Percentiles rank a stretch among this genome's conserved stretches.
Conservation (phyloP, 345 rosid genomes). For the Xanthoceras sorbifolium region DNA sequence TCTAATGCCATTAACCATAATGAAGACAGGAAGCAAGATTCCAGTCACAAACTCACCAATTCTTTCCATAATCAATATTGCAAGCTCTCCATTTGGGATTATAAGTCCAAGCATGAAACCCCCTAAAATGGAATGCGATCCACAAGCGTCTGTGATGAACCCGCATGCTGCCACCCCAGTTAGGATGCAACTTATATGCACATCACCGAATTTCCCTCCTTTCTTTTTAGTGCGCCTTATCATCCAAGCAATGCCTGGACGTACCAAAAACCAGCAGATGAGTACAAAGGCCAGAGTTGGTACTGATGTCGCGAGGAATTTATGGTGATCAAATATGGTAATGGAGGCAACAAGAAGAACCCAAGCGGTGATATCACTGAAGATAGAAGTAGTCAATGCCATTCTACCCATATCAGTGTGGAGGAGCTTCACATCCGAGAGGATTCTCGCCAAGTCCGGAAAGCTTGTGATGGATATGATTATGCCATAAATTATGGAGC, state of each 20-base stretch:
- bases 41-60: conserved; percentile 17
- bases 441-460: conserved; percentile 32
- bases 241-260: conserved; percentile 20
- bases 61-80: conserved; percentile 12
- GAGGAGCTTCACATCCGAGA: conserved; percentile 37
- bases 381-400: conserved; percentile 26
- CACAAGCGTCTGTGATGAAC: conserved; percentile 27
- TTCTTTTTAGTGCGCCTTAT: background rate
- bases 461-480: conserved; percentile 34
- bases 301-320: background rate
- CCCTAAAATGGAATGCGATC: conserved; percentile 28
- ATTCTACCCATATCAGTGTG: conserved; percentile 30
- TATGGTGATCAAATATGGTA: background rate
- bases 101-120: conserved; percentile 27
- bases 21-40: conserved; percentile 16
- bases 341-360: conserved; percentile 9
- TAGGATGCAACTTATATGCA: conserved; percentile 2
- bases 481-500: conserved; percentile 22
- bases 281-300: conserved; percentile 9
- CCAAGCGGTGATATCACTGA: conserved; percentile 30
- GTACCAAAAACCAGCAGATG: conserved; percentile 25
- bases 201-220: conserved; percentile 3
- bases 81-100: conserved; percentile 25
- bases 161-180: conserved; percentile 16
- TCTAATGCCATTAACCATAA: conserved; percentile 16